These are phyloP conservation scores for Phialemoniopsis sp. DNA, from an alignment of 2,329 filamentous ascomycete species.

Conservation along the genomic window DNA sequence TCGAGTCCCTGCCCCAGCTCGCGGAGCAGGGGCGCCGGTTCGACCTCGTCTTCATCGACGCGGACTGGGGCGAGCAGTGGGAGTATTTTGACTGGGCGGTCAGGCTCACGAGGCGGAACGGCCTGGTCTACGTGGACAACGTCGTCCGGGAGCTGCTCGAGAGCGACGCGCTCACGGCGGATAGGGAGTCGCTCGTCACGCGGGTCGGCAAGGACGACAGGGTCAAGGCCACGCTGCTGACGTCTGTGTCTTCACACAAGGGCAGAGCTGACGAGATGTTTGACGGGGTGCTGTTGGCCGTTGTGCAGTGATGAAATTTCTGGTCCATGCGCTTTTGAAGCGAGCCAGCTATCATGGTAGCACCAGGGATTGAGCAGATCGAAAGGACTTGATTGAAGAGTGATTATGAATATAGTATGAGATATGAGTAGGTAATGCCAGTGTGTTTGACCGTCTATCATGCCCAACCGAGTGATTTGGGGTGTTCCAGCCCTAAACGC, in stretches of 20 bases:
- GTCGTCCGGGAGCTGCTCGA: conserved; percentile 30
- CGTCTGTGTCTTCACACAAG: conserved; percentile 9
- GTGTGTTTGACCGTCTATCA: no score
- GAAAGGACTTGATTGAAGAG: no score
- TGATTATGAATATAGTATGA: no score
- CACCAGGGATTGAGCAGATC: no score
- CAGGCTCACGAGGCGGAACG: conserved; percentile 30
- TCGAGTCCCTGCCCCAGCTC: conserved; percentile 32
- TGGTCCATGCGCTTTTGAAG: no score
- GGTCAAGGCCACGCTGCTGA: conserved; percentile 13
- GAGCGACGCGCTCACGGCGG: conserved; percentile 15
- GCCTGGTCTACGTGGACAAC: conserved; percentile 45
- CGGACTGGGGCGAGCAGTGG: conserved; percentile 44
- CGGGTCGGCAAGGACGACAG: conserved; percentile 12
- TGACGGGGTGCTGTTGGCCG: conserved; percentile 14
- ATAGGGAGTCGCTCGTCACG: conserved; percentile 13
- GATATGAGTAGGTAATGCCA: no score
- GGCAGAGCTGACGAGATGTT: conserved; percentile 5
- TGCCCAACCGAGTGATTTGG: no score
- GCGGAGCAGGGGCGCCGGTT: conserved; percentile 35
- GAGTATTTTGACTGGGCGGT: conserved; percentile 42
- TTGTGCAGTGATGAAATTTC: conserved; percentile 9
- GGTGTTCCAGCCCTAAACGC: no score
- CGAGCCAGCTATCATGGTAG: no score
- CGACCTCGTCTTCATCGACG: conserved; percentile 50